A percentile compares a stretch with the other conserved stretches of the same genome.
Evolutionary conservation across 2,329 filamentous ascomycete genomes (phyloP).

Genomic region (Coleophoma eucalyptorum): DNA sequence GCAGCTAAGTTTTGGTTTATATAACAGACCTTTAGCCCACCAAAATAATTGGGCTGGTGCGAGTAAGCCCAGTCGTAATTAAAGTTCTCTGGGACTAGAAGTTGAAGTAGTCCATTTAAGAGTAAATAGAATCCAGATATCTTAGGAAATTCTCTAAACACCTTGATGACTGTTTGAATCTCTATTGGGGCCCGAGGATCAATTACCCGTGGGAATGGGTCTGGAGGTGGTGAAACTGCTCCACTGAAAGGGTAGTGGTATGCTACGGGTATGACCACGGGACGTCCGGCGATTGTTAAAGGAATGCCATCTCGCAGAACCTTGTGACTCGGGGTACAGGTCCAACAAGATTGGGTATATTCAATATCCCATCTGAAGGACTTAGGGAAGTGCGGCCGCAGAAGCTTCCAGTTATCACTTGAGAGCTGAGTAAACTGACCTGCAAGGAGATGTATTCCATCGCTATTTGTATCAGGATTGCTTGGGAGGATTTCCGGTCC

Average conservation of each 20-base stretch:
- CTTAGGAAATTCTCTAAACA: neutral
- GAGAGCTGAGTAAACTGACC: neutral
- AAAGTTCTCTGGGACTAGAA: slow-evolving; percentile 1
- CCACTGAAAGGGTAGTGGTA: slow-evolving; percentile 1
- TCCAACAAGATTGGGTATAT: slow-evolving; percentile 1
- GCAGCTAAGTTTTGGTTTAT: neutral
- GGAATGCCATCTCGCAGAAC: neutral
- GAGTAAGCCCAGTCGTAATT: slow-evolving; percentile 2
- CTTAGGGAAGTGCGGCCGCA: neutral
- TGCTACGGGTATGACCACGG: slow-evolving; percentile 2
- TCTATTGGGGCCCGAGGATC: slow-evolving; percentile 1
- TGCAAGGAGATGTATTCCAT: neutral
- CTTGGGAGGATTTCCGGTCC: neutral
- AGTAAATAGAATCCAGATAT: slow-evolving; percentile 2
- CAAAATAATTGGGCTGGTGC: slow-evolving; percentile 1
- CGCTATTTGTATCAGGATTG: neutral
- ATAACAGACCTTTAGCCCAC: slow-evolving; percentile 3
- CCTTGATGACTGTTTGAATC: neutral
- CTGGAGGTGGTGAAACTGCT: neutral
- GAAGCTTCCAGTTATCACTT: neutral
- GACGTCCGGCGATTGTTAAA: slow-evolving; percentile 1
- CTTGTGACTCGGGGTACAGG: neutral
- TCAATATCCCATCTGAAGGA: slow-evolving; percentile 1
- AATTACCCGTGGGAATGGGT: neutral
- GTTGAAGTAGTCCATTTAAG: slow-evolving; percentile 1